These are phyloP conservation scores for Priceomyces melissophilus DNA, from an alignment of 805 yeast genomes.

Conservation along the genomic window DNA sequence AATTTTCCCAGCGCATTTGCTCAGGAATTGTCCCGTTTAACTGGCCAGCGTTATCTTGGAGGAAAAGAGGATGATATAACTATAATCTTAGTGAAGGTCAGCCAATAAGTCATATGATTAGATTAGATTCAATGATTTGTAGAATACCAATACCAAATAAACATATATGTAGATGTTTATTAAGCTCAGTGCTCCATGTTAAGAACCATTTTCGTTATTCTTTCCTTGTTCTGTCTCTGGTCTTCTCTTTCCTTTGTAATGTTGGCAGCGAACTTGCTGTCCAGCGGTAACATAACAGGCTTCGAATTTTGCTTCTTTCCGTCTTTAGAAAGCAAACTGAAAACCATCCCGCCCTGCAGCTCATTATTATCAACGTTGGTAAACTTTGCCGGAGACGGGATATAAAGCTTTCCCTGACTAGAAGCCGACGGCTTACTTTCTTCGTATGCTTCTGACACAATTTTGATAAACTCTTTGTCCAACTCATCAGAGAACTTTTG, in stretches of 20 bases:
- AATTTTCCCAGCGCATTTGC: constrained; percentile 82
- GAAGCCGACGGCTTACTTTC: constrained; percentile 23
- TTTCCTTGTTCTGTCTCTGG: constrained; percentile 50
- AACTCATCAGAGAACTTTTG: constrained; percentile 47
- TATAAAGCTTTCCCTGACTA: constrained; percentile 15
- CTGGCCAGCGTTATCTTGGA: constrained; percentile 72
- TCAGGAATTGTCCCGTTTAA: constrained; percentile 62
- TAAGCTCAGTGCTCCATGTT: constrained; percentile 26
- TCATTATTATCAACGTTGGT: background rate
- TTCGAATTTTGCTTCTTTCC: constrained; percentile 46
- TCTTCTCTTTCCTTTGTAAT: constrained; percentile 50
- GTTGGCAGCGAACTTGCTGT: constrained; percentile 51
- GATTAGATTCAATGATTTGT: constrained; percentile 9
- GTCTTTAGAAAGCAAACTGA: constrained; percentile 53
- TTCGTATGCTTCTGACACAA: constrained; percentile 52
- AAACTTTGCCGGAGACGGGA: constrained; percentile 8
- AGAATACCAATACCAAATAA: constrained; percentile 2
- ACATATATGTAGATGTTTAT: constrained; percentile 2
- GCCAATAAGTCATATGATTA: constrained; percentile 7
- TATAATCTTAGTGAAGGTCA: constrained; percentile 67
- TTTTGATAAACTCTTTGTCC: constrained; percentile 53
- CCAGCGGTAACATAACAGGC: constrained; percentile 49
- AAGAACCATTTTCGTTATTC: constrained; percentile 54
- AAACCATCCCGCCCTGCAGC: constrained; percentile 28
- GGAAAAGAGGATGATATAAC: constrained; percentile 97